phyloP scores from a whole-genome alignment of 805 yeast species.

The Sugiyamaella valdiviana region DNA sequence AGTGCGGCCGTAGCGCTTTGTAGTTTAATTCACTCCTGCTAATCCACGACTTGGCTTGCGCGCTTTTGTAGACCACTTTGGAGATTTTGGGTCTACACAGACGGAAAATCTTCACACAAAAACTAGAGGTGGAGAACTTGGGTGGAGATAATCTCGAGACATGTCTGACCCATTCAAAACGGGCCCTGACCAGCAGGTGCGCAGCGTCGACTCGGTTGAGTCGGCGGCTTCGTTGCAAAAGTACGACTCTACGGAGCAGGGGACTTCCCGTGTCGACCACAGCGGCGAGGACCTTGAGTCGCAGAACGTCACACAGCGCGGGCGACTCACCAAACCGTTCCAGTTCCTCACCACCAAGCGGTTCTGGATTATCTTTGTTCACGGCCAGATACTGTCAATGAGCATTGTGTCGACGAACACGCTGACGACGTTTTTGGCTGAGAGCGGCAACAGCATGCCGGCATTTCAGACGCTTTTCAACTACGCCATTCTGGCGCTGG shows the following conservation, averaged over 20 bases:
- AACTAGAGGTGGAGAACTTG: no score
- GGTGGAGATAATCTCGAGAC: no score
- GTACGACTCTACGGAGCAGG: neutral
- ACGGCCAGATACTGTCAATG: slow-evolving; percentile 39
- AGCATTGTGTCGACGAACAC: slow-evolving; percentile 40
- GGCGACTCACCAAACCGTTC: slow-evolving; percentile 11
- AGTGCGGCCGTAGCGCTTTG: no score
- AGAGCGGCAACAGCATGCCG: slow-evolving; percentile 37
- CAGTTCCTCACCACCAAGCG: slow-evolving; percentile 29
- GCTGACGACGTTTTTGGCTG: slow-evolving; percentile 36
- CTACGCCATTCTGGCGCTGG: slow-evolving; percentile 33
- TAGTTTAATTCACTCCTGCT: no score
- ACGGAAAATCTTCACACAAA: slow-evolving; percentile 1
- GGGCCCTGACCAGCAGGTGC: neutral
- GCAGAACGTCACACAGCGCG: no score
- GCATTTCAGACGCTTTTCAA: slow-evolving; percentile 40
- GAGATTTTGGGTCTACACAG: slow-evolving; percentile 6
- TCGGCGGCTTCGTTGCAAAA: neutral
- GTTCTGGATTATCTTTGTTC: slow-evolving; percentile 38
- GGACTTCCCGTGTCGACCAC: no score
- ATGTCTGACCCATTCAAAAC: neutral
- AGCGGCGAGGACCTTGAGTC: no score
- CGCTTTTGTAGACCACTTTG: slow-evolving; percentile 8
- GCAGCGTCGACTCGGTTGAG: neutral
- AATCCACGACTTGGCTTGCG: no score